Evolutionary conservation across 805 yeast genomes (phyloP), one percentile per base, ranked within the genome.

Genomic region (Candida mattraensis): DNA sequence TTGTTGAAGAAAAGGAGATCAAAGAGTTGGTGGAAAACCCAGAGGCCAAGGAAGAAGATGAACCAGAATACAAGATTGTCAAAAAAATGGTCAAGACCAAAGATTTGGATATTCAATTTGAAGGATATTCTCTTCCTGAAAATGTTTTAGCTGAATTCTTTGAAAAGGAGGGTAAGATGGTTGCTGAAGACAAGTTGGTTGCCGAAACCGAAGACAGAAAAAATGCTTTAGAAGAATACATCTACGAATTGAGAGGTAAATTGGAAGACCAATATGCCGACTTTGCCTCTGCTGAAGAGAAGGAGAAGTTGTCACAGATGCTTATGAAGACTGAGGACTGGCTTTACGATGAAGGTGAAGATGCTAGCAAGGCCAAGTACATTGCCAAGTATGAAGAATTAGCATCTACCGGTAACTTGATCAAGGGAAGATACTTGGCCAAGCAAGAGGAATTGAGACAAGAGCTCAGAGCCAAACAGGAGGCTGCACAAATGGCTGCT

Each of bases 131-230:
- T 33, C 74, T 84, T 54, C 63, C 83, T 45, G 72, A 69, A 45
- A 63, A 63, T 18, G 66, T 57, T 35, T 74, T 87, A 64, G 71
- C 80, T 54, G 69, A 66, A 37, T 74, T 72, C 50, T 74, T 83
- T 45, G 98, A 93, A 76, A 70, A 71, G 65, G 99, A 93, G 74
- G 78, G 78, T 59, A 75, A 83, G 63, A 70, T 93, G 81, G 74
- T 78, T 48, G 78, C 87, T 62, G 88, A 83, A 60, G 99, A 93
- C 69, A 93, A 89, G 74, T 81, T 91, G 55, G 97, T 93, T 50
- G 94, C 94, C 51, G 98, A 93, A 72, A 93, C 98, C 50, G 98
- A 93, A 75, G 97, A 93, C 72, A 87, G 88, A 69, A 93, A 93
- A 83, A 93, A 93, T 66, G 93, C 96, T 49, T 76, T 93, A 45